Percentiles rank a stretch among this genome's conserved stretches.
Evolutionary conservation across 345 rosid species (phyloP).

Genomic region (Nasturtium officinale): DNA sequence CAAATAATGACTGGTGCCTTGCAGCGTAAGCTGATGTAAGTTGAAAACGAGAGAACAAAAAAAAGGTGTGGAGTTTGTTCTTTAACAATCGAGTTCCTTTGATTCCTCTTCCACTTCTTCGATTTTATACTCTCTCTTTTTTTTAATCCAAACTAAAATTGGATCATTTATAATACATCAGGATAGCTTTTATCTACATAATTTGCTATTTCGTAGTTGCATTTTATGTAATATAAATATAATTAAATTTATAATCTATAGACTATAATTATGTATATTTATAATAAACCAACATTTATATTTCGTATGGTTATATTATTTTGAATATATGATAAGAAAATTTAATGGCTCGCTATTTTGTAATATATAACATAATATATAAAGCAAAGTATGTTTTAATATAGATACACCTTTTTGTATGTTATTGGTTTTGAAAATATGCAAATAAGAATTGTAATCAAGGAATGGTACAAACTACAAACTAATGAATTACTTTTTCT

Average conservation of each 20-base stretch:
- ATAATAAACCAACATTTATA: neutral
- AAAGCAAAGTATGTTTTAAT: neutral
- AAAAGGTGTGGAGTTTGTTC: neutral
- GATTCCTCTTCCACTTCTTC: conserved; percentile 9
- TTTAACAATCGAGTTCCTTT: conserved; percentile 3
- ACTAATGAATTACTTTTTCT: too few relatives aligned
- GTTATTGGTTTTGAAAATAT: neutral
- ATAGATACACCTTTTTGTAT: too few relatives aligned
- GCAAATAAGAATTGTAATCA: neutral
- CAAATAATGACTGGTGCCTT: conserved; percentile 44
- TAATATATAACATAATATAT: too few relatives aligned
- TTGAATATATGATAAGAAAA: too few relatives aligned
- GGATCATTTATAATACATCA: neutral
- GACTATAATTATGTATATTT: neutral
- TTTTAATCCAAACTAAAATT: neutral
- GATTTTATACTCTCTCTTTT: neutral
- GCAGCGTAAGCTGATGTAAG: conserved; percentile 37
- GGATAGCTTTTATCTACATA: neutral
- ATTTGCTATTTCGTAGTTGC: neutral
- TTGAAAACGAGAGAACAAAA: conserved; percentile 24
- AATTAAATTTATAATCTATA: neutral
- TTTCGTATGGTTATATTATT: too few relatives aligned
- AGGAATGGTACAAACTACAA: neutral
- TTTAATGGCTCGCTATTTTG: neutral
- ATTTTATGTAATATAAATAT: neutral